Evolutionary conservation across 345 rosid species (phyloP).

Genomic region (Euphorbia lathyris): DNA sequence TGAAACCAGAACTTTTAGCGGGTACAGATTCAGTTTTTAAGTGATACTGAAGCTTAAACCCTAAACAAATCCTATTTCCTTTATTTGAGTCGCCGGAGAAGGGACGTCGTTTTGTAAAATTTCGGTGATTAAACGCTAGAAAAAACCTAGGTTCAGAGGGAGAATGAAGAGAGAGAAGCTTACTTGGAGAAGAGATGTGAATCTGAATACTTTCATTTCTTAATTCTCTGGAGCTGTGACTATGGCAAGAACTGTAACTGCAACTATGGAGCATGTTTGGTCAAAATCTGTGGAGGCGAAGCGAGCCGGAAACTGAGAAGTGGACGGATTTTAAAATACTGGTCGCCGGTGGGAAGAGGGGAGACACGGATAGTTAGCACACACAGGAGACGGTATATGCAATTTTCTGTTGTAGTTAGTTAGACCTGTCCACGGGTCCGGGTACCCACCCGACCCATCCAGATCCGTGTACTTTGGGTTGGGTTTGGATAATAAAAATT

Average conservation of each 20-base stretch:
- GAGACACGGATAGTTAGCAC: too few species aligned
- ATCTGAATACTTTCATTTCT: constrained; percentile 31
- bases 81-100: neutral
- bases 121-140: constrained; percentile 25
- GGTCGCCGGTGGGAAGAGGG: too few species aligned
- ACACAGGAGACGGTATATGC: too few species aligned
- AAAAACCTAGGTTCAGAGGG: constrained; percentile 28
- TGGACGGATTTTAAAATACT: too few species aligned
- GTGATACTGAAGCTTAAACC: constrained; percentile 51
- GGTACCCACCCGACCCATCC: too few species aligned
- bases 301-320: too few species aligned
- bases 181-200: constrained; percentile 31
- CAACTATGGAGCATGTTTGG: constrained; percentile 26
- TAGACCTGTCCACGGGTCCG: too few species aligned
- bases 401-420: too few species aligned
- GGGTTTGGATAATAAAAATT: too few species aligned
- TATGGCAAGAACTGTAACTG: constrained; percentile 4
- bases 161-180: constrained; percentile 31
- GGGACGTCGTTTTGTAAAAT: neutral
- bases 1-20: constrained; percentile 32
- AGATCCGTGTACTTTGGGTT: too few species aligned
- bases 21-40: constrained; percentile 40
- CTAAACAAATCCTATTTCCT: constrained; percentile 28
- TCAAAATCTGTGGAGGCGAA: neutral
- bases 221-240: constrained; percentile 30